Conservation (phyloP, 768 basidiomycete species). For the Suillus weaverae region DNA sequence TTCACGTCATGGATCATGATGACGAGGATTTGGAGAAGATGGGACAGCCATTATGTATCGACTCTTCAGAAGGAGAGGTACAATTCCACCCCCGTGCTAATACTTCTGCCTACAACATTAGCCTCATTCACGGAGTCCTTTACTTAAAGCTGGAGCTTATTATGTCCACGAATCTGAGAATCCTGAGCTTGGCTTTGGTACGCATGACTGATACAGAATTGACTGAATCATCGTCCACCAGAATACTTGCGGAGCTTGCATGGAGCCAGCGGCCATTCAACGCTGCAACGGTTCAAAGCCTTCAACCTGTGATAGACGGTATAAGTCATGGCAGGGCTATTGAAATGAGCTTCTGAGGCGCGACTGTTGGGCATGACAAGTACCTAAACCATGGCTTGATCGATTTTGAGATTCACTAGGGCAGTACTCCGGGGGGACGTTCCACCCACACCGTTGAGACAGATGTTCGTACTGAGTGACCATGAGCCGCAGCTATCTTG, state of each 20-base stretch:
- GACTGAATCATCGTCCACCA: neutral
- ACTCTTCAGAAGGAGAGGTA: neutral
- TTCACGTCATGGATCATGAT: neutral
- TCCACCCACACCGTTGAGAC: neutral
- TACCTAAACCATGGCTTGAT: neutral
- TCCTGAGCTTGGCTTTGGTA: neutral
- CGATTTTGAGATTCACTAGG: neutral
- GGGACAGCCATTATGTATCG: neutral
- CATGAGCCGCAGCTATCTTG: neutral
- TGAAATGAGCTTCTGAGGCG: neutral
- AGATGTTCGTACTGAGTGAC: neutral
- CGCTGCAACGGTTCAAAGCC: no score
- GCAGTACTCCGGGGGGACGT: neutral
- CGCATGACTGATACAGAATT: neutral
- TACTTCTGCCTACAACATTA: neutral
- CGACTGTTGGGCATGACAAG: neutral
- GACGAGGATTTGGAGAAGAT: neutral
- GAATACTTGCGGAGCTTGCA: no score
- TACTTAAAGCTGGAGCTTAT: neutral
- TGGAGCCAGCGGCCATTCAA: no score
- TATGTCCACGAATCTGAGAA: neutral
- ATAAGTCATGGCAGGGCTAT: neutral
- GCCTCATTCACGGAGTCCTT: neutral
- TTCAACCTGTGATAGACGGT: neutral
- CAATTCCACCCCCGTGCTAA: neutral